These are phyloP conservation scores for Cladorrhinum samala DNA, from an alignment of 495 filamentous ascomycete species.

Conservation along the genomic window DNA sequence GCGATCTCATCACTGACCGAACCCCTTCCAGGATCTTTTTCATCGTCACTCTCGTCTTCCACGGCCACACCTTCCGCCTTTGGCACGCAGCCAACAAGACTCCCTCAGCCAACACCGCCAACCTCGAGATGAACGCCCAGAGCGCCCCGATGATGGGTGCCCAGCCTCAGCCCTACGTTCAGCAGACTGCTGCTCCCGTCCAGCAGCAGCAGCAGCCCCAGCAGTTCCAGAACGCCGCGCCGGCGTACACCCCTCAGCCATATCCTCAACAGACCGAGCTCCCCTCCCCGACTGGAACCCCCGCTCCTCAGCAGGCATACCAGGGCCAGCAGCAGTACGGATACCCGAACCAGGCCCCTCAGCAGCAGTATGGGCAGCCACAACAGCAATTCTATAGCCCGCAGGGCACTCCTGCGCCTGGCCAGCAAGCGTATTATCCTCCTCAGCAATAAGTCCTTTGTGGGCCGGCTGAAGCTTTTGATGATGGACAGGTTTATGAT, in stretches of 20 bases:
- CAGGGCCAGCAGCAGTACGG: background rate
- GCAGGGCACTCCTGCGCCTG: background rate
- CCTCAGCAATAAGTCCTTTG: slow-evolving; percentile 7
- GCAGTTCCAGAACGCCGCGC: slow-evolving; percentile 5
- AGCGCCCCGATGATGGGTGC: slow-evolving; percentile 20
- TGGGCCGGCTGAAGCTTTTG: too few species aligned
- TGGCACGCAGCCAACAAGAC: slow-evolving; percentile 23
- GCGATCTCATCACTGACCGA: too few species aligned
- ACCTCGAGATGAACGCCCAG: slow-evolving; percentile 33
- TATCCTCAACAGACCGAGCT: slow-evolving; percentile 6
- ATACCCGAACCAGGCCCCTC: background rate
- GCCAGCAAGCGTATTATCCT: slow-evolving; percentile 9
- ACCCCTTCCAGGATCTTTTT: slow-evolving; percentile 40
- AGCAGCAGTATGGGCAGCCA: slow-evolving; percentile 2
- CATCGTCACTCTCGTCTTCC: slow-evolving; percentile 37
- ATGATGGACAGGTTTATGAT: background rate
- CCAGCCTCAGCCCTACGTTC: slow-evolving; percentile 16
- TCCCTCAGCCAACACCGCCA: slow-evolving; percentile 20
- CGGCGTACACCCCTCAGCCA: slow-evolving; percentile 3
- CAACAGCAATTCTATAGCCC: slow-evolving; percentile 1
- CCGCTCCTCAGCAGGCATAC: slow-evolving; percentile 2
- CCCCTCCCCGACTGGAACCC: slow-evolving; percentile 5
- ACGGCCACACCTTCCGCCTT: slow-evolving; percentile 37
- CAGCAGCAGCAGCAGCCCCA: slow-evolving; percentile 15
- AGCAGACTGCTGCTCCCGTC: slow-evolving; percentile 2